A percentile compares a stretch with the other conserved stretches of the same genome.
Evolutionary conservation across 176 grass and related monocot genomes (phyloP).

Genomic region (Dactylis glomerata): DNA sequence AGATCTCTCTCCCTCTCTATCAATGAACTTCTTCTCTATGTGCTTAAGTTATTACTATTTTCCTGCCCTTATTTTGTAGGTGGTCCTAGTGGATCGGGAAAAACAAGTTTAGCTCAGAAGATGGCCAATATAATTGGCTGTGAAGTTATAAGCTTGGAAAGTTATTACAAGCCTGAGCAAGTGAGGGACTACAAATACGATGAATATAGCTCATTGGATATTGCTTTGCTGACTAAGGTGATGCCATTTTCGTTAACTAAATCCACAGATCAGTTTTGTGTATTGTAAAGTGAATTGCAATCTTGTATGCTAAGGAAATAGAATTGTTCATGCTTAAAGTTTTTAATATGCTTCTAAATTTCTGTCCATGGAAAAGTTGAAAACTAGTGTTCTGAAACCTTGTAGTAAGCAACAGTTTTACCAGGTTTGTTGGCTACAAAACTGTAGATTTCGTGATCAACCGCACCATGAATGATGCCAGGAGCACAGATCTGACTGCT

Average conservation of each 20-base stretch:
- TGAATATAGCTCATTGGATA: constrained; percentile 94
- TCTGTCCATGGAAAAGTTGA: constrained; percentile 4
- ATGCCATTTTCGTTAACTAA: neutral
- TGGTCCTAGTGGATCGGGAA: constrained; percentile 95
- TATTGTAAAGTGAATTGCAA: neutral
- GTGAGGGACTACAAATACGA: constrained; percentile 96
- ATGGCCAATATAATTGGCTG: constrained; percentile 99
- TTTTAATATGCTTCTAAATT: constrained; percentile 14
- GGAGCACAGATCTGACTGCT: neutral
- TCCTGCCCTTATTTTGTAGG: constrained; percentile 42
- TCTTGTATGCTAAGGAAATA: neutral
- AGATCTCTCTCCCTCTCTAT: neutral
- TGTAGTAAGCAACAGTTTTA: neutral
- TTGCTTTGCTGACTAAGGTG: constrained; percentile 88
- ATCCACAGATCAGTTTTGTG: constrained; percentile 4
- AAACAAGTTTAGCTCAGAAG: constrained; percentile 97
- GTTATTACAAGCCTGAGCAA: constrained; percentile 98
- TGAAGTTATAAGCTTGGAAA: constrained; percentile 96
- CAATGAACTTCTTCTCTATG: neutral
- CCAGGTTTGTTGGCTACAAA: neutral
- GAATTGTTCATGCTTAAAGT: neutral
- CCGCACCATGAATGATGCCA: neutral
- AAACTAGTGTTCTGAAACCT: neutral
- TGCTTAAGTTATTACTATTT: constrained; percentile 29
- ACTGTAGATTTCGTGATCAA: neutral